These are phyloP conservation scores for Moesziomyces sp. DNA, from an alignment of 1,284 basidiomycete genomes.

Conservation along the genomic window DNA sequence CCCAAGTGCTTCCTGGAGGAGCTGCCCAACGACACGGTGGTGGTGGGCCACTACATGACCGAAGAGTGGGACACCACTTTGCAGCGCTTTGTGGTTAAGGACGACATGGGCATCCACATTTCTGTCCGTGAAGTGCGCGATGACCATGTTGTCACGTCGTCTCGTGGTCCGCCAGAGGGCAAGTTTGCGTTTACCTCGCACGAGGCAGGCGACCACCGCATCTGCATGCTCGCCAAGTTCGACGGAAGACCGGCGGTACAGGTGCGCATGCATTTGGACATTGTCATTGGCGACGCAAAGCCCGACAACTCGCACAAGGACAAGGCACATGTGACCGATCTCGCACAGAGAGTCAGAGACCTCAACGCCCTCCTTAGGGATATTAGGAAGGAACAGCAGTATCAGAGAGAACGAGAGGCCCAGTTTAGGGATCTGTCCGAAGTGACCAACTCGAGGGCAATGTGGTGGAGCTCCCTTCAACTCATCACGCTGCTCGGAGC, in stretches of 20 bases:
- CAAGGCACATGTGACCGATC: conserved; percentile 79
- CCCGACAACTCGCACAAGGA: conserved; percentile 72
- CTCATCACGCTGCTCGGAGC: conserved; percentile 84
- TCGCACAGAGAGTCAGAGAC: conserved; percentile 86
- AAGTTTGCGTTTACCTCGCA: conserved; percentile 97
- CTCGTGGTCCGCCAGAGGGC: conserved; percentile 86
- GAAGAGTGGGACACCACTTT: conserved; percentile 85
- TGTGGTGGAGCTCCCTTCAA: conserved; percentile 92
- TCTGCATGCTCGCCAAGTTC: conserved; percentile 86
- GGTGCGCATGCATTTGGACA: conserved; percentile 92
- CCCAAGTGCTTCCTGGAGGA: conserved; percentile 91
- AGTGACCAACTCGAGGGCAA: conserved; percentile 83
- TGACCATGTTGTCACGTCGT: conserved; percentile 74
- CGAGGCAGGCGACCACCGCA: conserved; percentile 94
- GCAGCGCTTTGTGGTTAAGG: conserved; percentile 79
- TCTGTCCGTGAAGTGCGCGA: conserved; percentile 72
- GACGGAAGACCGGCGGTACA: conserved; percentile 75
- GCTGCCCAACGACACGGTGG: conserved; percentile 93
- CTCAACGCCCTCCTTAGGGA: conserved; percentile 92
- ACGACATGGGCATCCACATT: conserved; percentile 86
- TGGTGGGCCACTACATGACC: conserved; percentile 80
- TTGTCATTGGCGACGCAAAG: conserved; percentile 88
- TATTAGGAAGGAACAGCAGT: conserved; percentile 94
- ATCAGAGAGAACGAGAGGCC: conserved; percentile 91
- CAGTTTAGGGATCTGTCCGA: conserved; percentile 90